These are phyloP conservation scores for Hyaloscypha finlandica DNA, from an alignment of 495 filamentous ascomycete species.

Conservation along the genomic window DNA sequence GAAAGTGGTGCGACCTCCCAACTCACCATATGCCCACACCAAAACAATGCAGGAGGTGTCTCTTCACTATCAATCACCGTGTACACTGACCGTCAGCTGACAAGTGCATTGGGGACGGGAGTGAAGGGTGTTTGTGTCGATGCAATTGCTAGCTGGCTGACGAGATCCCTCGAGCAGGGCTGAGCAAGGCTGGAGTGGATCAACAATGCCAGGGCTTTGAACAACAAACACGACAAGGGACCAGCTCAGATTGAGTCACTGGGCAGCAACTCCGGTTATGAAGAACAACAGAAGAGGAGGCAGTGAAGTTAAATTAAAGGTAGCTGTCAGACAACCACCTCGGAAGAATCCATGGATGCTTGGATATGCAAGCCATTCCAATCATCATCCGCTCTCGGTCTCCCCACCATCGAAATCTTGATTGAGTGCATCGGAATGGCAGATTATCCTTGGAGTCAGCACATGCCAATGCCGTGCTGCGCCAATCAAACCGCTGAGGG, in stretches of 20 bases:
- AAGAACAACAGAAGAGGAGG: neutral
- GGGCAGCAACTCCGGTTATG: neutral
- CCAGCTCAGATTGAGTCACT: conserved; percentile 8
- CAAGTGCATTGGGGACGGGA: conserved; percentile 2
- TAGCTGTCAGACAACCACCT: neutral
- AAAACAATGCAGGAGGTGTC: neutral
- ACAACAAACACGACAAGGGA: neutral
- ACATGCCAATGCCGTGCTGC: conserved; percentile 5
- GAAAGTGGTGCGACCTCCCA: neutral
- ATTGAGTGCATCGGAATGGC: conserved; percentile 10
- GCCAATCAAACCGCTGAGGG: neutral
- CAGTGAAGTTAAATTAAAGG: neutral
- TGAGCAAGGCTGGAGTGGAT: conserved; percentile 4
- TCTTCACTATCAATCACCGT: conserved; percentile 13
- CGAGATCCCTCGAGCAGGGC: conserved; percentile 6
- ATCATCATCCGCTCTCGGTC: neutral
- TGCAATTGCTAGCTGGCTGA: neutral
- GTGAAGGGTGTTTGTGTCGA: neutral
- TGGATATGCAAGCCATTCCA: conserved; percentile 19
- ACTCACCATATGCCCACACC: neutral
- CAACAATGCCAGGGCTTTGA: neutral
- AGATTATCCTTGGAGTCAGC: conserved; percentile 9
- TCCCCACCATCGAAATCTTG: conserved; percentile 4
- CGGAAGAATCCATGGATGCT: neutral
- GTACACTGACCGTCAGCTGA: neutral